A percentile compares a stretch with the other conserved stretches of the same genome.
These are phyloP conservation scores for Lasiosphaeriaceae sp. DNA, from an alignment of 495 filamentous ascomycete species.

Conservation along the genomic window DNA sequence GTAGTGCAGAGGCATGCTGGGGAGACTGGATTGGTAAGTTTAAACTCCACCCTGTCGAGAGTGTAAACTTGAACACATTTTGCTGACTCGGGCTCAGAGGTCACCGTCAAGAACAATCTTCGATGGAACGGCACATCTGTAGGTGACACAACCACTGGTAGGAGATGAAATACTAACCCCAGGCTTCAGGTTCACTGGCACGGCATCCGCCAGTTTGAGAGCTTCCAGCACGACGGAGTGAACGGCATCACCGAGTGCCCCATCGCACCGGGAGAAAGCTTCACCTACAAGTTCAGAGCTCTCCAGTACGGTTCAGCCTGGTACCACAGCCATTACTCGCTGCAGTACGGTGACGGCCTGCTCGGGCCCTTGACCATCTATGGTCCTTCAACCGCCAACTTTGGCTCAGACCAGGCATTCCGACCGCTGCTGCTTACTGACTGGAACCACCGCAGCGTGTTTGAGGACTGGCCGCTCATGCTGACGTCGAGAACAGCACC, in stretches of 20 bases:
- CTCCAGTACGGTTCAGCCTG: constrained; percentile 49
- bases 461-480: constrained; percentile 27
- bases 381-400: constrained; percentile 33
- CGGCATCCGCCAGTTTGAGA: constrained; percentile 24
- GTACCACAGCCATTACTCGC: constrained; percentile 54
- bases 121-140: constrained; percentile 15
- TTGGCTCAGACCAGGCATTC: constrained; percentile 39
- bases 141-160: not conserved
- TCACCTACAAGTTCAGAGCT: constrained; percentile 49
- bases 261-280: constrained; percentile 34
- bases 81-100: not conserved
- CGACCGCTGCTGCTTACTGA: constrained; percentile 39
- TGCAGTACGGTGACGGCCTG: constrained; percentile 43
- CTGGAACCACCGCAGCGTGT: constrained; percentile 39
- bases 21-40: constrained; percentile 5
- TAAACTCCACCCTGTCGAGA: not conserved
- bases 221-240: constrained; percentile 43
- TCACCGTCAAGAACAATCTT: constrained; percentile 12
- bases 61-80: no score
- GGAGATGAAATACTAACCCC: not conserved
- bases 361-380: constrained; percentile 41
- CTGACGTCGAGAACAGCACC: constrained; percentile 27
- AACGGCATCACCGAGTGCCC: constrained; percentile 43
- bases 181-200: constrained; percentile 21
- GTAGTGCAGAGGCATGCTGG: constrained; percentile 9